Percentiles rank a stretch among this genome's conserved stretches.
phyloP scores from a whole-genome alignment of 768 basidiomycete genomes.

The Megacollybia marginata region DNA sequence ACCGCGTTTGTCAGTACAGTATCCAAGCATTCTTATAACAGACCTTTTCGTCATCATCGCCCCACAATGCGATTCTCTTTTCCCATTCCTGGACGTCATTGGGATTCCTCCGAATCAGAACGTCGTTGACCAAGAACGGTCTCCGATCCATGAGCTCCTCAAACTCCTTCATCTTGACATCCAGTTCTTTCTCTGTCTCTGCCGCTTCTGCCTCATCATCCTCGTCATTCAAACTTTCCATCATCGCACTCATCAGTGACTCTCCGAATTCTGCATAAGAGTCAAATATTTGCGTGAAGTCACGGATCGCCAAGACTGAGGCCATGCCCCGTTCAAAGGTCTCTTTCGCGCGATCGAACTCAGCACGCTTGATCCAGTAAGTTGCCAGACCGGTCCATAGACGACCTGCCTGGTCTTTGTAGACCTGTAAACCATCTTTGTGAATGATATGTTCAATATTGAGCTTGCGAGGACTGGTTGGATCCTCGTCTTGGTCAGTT shows the following conservation, averaged over 20 bases:
- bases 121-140: slow-evolving; percentile 95
- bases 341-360: slow-evolving; percentile 84
- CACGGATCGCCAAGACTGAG: slow-evolving; percentile 84
- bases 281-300: slow-evolving; percentile 98
- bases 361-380: slow-evolving; percentile 96
- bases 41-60: slow-evolving; percentile 89
- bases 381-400: slow-evolving; percentile 96
- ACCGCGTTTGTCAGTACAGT: neutral
- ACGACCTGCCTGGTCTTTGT: slow-evolving; percentile 95
- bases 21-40: neutral
- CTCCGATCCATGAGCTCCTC: slow-evolving; percentile 92
- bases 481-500: slow-evolving; percentile 67
- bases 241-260: slow-evolving; percentile 80
- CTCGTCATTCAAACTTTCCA: slow-evolving; percentile 74
- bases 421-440: slow-evolving; percentile 79
- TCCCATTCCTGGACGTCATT: slow-evolving; percentile 99
- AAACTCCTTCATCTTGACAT: slow-evolving; percentile 84
- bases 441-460: slow-evolving; percentile 84
- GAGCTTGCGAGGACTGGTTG: slow-evolving; percentile 56
- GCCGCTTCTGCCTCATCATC: slow-evolving; percentile 80
- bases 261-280: slow-evolving; percentile 94
- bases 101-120: slow-evolving; percentile 85
- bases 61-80: slow-evolving; percentile 90
- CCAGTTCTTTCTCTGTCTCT: slow-evolving; percentile 79
- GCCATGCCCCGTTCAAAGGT: slow-evolving; percentile 87